Evolutionary conservation across 1,284 basidiomycete genomes (phyloP).

Genomic region (Stygiomarasmius scandens): DNA sequence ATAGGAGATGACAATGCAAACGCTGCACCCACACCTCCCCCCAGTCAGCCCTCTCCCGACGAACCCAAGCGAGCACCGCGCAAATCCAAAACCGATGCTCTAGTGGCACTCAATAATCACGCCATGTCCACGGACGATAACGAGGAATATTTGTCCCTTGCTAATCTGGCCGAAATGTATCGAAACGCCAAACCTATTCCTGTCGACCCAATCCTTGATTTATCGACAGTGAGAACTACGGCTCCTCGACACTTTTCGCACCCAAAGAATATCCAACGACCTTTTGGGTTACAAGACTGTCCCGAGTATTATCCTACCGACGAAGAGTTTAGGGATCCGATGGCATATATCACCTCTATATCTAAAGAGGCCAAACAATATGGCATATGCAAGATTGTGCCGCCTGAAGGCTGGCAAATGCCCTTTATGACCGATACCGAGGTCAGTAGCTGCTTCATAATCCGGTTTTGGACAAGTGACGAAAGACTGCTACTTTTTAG

Average conservation of each 20-base stretch:
- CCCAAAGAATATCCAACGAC: conserved; percentile 47
- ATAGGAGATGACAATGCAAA: conserved; percentile 44
- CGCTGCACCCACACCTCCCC: conserved; percentile 24
- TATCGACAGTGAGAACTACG: conserved; percentile 69
- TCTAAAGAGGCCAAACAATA: conserved; percentile 74
- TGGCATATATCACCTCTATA: conserved; percentile 91
- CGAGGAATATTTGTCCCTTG: conserved; percentile 45
- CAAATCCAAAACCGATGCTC: conserved; percentile 84
- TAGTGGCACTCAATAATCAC: conserved; percentile 73
- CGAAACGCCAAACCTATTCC: conserved; percentile 58
- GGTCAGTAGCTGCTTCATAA: conserved; percentile 50
- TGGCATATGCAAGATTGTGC: conserved; percentile 97
- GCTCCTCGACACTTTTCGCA: conserved; percentile 46
- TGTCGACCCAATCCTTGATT: conserved; percentile 62
- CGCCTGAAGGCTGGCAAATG: conserved; percentile 93
- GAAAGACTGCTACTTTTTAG: conserved; percentile 49
- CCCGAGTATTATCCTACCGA: conserved; percentile 87
- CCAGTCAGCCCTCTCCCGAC: conserved; percentile 31
- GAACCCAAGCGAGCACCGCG: conserved; percentile 73
- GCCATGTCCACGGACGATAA: conserved; percentile 53
- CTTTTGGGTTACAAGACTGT: conserved; percentile 89
- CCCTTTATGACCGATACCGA: conserved; percentile 96
- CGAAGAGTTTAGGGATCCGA: conserved; percentile 95
- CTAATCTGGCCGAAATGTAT: conserved; percentile 49
- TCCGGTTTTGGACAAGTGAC: conserved; percentile 23